Base-by-base conservation (phyloP, 1,284 basidiomycete genomes). In the Ceratobasidium sp. region DNA sequence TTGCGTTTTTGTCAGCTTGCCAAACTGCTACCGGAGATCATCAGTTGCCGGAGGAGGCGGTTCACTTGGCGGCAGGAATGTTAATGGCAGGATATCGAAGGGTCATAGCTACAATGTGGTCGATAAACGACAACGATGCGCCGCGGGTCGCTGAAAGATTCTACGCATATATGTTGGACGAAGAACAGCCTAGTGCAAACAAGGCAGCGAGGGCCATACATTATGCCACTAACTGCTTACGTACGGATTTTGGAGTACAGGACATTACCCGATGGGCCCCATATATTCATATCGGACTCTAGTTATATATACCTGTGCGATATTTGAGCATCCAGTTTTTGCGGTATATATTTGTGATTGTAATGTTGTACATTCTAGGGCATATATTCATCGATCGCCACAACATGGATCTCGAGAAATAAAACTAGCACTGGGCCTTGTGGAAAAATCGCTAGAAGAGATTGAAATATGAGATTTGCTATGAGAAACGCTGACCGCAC, bases 1-100 rank as follows among this genome's bases (percentile, higher is more conserved):
- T 72, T 16, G 70, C 70, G 16, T 72, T 72, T 26, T 23, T 72
- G 16, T 72, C 70, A 9, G 70, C 70, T 1, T 72, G 70, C 23
- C 58, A 72, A 14, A 60, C 70, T 2, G 70, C 70, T 21, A 48
- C 58, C 3, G 70, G 58, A n/a, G 55, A 62, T 23, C 10, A 46
- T 5, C 12, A 41, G 2, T 23, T 53, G 18, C 58, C 70, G 2
- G 70, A 72, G 23, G 70, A 72, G 28, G 18, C 58, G 2, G 21
- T 72, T 32, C 70, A 72, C 32, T 21, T 72, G 4, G 70, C 70
- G 16, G 70, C 70, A 3, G 58, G 70, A 0, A 46, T 72, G 70
- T 3, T 50, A 1, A 41, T 72, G 55, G 70, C 59, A 10, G 70
- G 67, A 26, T 46, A 72, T 32, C 46, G n/a, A 41, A 53, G 21